These are phyloP conservation scores for Lactifluus piperatus DNA, from an alignment of 768 basidiomycete genomes.

Conservation along the genomic window DNA sequence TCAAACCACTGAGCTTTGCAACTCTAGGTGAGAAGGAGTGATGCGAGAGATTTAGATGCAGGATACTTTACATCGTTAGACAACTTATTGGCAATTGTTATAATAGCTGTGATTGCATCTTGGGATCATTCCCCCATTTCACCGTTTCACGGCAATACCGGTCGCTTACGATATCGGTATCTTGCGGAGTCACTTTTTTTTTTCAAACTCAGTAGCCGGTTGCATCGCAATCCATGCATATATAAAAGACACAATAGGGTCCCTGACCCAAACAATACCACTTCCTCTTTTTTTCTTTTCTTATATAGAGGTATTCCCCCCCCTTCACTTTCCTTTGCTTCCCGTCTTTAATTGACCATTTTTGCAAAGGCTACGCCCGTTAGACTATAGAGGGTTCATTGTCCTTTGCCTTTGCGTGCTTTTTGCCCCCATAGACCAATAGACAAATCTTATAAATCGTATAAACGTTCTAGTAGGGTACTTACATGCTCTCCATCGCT, in stretches of 20 bases:
- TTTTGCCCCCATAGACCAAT: slow-evolving; percentile 29
- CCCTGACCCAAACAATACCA: neutral
- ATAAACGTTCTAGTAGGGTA: slow-evolving; percentile 20
- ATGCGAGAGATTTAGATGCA: neutral
- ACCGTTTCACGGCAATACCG: neutral
- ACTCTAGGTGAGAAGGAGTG: slow-evolving; percentile 32
- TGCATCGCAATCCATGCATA: neutral
- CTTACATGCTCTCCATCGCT: neutral
- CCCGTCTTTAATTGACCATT: neutral
- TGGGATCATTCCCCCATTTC: neutral
- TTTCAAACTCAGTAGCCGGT: slow-evolving; percentile 16
- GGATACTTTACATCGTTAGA: neutral
- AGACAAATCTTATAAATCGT: slow-evolving; percentile 23
- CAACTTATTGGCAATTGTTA: neutral
- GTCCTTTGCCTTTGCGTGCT: slow-evolving; percentile 47
- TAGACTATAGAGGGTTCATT: slow-evolving; percentile 59
- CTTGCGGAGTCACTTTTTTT: neutral
- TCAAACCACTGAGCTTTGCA: slow-evolving; percentile 41
- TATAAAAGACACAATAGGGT: neutral
- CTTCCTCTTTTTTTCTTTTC: slow-evolving; percentile 29
- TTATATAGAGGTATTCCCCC: slow-evolving; percentile 31
- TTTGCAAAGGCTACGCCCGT: slow-evolving; percentile 31
- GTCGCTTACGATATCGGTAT: neutral
- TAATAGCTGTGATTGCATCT: neutral
- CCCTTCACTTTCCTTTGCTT: slow-evolving; percentile 8